These are phyloP conservation scores for Gremmenia infestans DNA, from an alignment of 2,329 filamentous ascomycete species.

Conservation along the genomic window DNA sequence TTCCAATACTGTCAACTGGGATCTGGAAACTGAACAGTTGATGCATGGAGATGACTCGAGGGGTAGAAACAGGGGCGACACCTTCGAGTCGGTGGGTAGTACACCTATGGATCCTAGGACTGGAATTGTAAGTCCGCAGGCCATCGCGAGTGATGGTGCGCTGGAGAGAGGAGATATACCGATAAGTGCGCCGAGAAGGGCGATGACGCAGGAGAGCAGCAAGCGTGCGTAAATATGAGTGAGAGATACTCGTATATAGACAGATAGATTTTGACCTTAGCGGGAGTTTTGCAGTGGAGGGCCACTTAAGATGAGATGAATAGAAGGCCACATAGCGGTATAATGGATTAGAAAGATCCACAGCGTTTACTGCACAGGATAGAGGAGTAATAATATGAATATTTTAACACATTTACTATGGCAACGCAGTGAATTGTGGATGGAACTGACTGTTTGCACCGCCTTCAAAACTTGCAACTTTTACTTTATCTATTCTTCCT, in stretches of 20 bases:
- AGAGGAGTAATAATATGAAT: too few relatives aligned
- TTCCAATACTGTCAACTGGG: constrained; percentile 10
- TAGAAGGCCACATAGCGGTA: too few relatives aligned
- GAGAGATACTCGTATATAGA: background rate
- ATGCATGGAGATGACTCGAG: constrained; percentile 2
- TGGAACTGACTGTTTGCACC: too few relatives aligned
- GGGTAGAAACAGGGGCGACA: background rate
- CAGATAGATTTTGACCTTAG: background rate
- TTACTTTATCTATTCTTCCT: background rate
- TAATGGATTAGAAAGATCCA: too few relatives aligned
- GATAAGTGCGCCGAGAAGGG: constrained; percentile 9
- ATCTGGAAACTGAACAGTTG: constrained; percentile 1
- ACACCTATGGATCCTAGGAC: constrained; percentile 29
- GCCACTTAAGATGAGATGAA: background rate
- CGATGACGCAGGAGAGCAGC: constrained; percentile 11
- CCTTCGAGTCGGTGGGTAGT: background rate
- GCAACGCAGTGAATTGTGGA: too few relatives aligned
- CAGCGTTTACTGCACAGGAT: too few relatives aligned
- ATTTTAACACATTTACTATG: too few relatives aligned
- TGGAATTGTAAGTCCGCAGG: constrained; percentile 29
- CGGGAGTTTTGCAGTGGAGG: background rate
- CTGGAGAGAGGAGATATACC: constrained; percentile 24
- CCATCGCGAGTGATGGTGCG: constrained; percentile 23
- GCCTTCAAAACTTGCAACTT: too few relatives aligned
- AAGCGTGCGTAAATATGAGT: background rate